Base-by-base conservation (phyloP, 1,284 basidiomycete species). In the Xerocomus minutiporus region DNA sequence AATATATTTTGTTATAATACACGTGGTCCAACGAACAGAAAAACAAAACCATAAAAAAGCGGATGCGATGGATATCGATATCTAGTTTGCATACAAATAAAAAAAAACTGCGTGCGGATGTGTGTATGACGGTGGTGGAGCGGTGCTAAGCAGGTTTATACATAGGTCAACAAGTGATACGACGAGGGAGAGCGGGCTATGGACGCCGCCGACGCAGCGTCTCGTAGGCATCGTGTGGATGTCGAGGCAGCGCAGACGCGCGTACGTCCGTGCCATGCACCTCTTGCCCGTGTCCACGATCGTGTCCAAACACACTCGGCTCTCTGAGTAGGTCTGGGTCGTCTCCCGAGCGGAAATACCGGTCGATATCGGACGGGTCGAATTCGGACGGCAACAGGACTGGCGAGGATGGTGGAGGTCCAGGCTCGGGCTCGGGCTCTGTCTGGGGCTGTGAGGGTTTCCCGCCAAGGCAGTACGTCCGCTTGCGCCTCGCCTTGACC, bases 401-500 rank as follows among this genome's bases (percentile, higher is more conserved):
- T 5, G 28, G 41, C n/a, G 42, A 28, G 8, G 29, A 4, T 4
- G 43, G 29, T 29, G 28, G 6, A 6, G 31, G 23, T 9, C 43
- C 47, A 31, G 44, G 41, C 39, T 57, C 29, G 8, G 51, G 32
- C 8, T 29, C 46, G 7, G 40, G 20, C 12, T 46, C 12, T 7
- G 32, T 13, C 32, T 31, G 29, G 11, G 29, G 9, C 29, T 31
- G 29, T 20, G 20, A 57, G 1, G 61, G 36, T 12, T 60, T 61
- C 11, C 76, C 75, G 0, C 86, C 84, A 13, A 95, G 67, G 17
- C 79, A 77, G 63, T 87, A 86, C 13, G 79, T 84, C 42, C 93
- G 79, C 66, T 91, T 93, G 50, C 93, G 76, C 61, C 74, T 81
- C 8, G 90, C 93, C 64, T 88, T 92, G 48, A 85, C 75, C 4